Conservation (phyloP, 345 rosid genomes). For the Eucalyptus sp. region DNA sequence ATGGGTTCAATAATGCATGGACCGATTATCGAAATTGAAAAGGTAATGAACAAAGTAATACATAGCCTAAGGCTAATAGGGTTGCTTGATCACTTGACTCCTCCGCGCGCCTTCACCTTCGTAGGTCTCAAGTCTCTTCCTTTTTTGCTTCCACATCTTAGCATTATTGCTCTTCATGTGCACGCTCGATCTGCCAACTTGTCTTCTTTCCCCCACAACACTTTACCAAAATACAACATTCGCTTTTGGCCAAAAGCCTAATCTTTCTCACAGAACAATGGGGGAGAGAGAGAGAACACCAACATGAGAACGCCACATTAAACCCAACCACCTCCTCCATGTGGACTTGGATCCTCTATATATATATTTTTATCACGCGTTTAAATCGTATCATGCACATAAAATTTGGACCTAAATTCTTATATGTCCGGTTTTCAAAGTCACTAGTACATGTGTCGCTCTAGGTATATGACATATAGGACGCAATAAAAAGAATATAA, state of each 20-base stretch:
- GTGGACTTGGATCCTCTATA: not conserved
- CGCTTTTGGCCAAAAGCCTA: not conserved
- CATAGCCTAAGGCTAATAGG: not conserved
- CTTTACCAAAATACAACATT: not conserved
- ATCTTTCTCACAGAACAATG: not conserved
- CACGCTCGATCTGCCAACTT: not conserved
- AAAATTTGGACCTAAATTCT: not conserved
- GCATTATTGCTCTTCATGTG: not conserved
- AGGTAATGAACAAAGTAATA: not conserved
- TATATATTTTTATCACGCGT: rapidly evolving
- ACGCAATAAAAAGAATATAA: not conserved
- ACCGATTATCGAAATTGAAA: not conserved
- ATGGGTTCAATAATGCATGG: not conserved
- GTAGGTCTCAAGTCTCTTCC: not conserved
- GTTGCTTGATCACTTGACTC: not conserved
- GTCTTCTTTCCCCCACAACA: not conserved
- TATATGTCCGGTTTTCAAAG: not conserved
- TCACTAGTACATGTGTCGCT: not conserved
- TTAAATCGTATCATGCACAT: not conserved
- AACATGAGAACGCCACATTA: not conserved
- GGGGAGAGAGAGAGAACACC: not conserved
- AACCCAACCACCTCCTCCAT: not conserved
- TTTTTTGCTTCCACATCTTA: not conserved
- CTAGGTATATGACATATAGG: not conserved
- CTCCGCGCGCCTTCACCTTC: not conserved